A percentile compares a stretch with the other conserved stretches of the same genome.
These are phyloP conservation scores for Chaetothyriales sp. DNA, from an alignment of 2,329 filamentous ascomycete species.

Conservation along the genomic window DNA sequence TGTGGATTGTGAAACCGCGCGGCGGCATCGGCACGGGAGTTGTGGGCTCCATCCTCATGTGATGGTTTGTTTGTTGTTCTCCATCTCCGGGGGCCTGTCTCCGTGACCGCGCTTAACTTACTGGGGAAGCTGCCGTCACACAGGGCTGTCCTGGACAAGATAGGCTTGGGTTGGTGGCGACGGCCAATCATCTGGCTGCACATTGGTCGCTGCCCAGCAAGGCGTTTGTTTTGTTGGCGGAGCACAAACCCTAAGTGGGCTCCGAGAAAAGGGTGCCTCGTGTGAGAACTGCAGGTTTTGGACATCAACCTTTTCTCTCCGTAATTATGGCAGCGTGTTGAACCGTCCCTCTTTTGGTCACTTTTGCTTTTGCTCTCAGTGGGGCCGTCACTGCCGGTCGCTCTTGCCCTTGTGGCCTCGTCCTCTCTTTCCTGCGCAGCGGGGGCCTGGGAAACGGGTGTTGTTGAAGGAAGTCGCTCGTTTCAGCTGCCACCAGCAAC, in stretches of 20 bases:
- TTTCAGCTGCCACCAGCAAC: neutral
- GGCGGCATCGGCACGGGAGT: neutral
- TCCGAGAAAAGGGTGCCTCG: no score
- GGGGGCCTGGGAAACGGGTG: neutral
- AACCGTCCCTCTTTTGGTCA: neutral
- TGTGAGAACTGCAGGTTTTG: no score
- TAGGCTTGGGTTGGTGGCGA: neutral
- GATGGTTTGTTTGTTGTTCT: neutral
- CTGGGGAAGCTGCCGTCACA: no score
- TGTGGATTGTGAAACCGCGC: neutral
- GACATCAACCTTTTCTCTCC: no score
- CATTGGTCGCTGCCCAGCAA: neutral
- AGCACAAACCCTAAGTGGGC: neutral
- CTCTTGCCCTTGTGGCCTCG: neutral
- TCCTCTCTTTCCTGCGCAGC: neutral
- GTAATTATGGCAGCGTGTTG: neutral
- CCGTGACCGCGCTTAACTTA: neutral
- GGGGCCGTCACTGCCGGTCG: neutral
- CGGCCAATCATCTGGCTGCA: neutral
- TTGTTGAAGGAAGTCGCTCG: neutral
- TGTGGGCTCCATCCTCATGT: neutral
- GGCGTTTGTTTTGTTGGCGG: neutral
- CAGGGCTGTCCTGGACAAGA: neutral
- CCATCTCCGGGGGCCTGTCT: neutral
- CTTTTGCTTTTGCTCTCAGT: neutral